Evolutionary conservation across 1,284 basidiomycete species (phyloP).

Genomic region (Heimioporus punctisporus): DNA sequence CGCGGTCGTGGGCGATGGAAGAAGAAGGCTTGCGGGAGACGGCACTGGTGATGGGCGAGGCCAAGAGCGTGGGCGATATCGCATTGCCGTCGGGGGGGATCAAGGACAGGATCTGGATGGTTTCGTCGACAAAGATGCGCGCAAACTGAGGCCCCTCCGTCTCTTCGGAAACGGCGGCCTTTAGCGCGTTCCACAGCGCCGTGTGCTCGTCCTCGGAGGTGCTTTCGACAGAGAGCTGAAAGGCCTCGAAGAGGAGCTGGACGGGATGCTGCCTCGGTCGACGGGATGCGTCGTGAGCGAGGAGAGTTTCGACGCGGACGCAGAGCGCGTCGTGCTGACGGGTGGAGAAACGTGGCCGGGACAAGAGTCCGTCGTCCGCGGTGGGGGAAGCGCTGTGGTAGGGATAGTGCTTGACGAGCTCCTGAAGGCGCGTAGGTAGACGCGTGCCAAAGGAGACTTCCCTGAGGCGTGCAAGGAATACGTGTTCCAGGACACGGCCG

Average conservation of each 20-base stretch:
- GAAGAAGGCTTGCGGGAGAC: constrained; percentile 24
- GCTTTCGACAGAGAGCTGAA: constrained; percentile 44
- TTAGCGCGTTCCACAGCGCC: constrained; percentile 56
- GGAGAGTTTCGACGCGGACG: constrained; percentile 60
- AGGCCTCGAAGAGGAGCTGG: constrained; percentile 60
- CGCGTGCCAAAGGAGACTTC: constrained; percentile 56
- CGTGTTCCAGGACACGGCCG: constrained; percentile 70
- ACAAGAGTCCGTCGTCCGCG: constrained; percentile 46
- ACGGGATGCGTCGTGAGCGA: constrained; percentile 35
- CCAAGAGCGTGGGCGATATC: constrained; percentile 20
- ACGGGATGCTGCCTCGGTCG: constrained; percentile 55
- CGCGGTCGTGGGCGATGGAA: constrained; percentile 13
- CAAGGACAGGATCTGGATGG: constrained; percentile 46
- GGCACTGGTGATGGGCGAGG: constrained; percentile 20
- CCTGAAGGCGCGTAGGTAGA: constrained; percentile 70
- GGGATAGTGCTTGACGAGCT: constrained; percentile 69
- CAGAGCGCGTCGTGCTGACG: constrained; percentile 61
- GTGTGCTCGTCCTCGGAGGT: constrained; percentile 37
- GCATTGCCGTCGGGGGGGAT: constrained; percentile 16
- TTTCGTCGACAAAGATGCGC: constrained; percentile 67
- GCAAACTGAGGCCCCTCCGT: constrained; percentile 35
- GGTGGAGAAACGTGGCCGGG: constrained; percentile 66
- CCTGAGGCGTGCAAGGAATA: constrained; percentile 72
- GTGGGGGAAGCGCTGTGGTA: constrained; percentile 45
- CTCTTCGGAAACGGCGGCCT: constrained; percentile 36